Evolutionary conservation across 768 basidiomycete species (phyloP).

Genomic region (Pseudohyphozyma bogoriensis): DNA sequence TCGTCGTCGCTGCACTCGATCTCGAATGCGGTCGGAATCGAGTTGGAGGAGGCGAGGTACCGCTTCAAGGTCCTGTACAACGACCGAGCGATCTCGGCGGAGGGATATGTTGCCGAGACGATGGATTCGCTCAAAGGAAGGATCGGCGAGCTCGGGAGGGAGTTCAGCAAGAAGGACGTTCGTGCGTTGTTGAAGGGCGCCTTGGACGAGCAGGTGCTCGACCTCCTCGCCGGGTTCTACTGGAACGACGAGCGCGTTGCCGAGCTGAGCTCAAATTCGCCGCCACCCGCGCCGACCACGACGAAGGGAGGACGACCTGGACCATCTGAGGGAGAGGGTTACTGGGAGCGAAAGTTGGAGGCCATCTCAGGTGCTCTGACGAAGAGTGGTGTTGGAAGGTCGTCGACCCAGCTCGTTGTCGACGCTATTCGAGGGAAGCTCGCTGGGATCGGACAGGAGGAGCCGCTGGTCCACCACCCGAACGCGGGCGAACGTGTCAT

Average conservation of each 20-base stretch:
- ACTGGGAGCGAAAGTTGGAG: constrained; percentile 90
- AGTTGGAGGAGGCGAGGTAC: constrained; percentile 91
- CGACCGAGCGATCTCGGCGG: constrained; percentile 83
- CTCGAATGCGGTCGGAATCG: constrained; percentile 91
- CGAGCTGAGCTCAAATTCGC: constrained; percentile 64
- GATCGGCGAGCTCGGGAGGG: constrained; percentile 72
- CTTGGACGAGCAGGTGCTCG: constrained; percentile 94
- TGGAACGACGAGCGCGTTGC: constrained; percentile 82
- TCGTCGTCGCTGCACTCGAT: constrained; percentile 89
- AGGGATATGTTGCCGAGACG: constrained; percentile 95
- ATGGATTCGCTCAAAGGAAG: constrained; percentile 79
- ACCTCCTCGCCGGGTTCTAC: constrained; percentile 91
- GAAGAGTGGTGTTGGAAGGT: constrained; percentile 89
- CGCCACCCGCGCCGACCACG: no score
- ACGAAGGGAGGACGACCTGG: no score
- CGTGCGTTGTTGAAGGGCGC: constrained; percentile 78
- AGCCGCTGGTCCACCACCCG: constrained; percentile 88
- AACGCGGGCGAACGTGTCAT: constrained; percentile 77
- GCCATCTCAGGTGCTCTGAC: constrained; percentile 86
- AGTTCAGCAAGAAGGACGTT: constrained; percentile 81
- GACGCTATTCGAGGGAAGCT: constrained; percentile 72
- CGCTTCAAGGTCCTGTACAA: constrained; percentile 99
- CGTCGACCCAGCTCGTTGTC: constrained; percentile 85
- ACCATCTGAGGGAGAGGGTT: constrained; percentile 28
- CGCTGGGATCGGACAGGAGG: constrained; percentile 73